Base-by-base conservation (phyloP, 2,329 filamentous ascomycete species). In the Elsinoe perseae region DNA sequence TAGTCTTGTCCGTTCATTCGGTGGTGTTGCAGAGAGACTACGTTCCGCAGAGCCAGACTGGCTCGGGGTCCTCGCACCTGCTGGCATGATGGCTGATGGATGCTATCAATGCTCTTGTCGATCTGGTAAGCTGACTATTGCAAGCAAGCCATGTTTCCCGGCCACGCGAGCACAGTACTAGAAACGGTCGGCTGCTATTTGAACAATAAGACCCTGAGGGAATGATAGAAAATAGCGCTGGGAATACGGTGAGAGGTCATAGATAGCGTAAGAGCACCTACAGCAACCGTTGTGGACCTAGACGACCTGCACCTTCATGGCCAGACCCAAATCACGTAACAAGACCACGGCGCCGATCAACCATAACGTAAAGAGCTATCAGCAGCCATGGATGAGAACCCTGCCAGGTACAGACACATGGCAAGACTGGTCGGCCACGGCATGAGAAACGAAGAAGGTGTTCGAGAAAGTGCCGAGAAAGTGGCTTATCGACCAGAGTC, bases 1-100 rank as follows among this genome's bases (percentile, higher is more conserved):
- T 12, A 78, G 70, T 18, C 69, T 66, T 8, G 73, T 73, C 3
- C 64, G 68, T 60, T 78, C 76, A 56, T 72, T 62, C 6, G 74
- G 68, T 16, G 63, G 59, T n/a, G 61, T 62, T 14, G 57, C 38
- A 2, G 52, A 48, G 14, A 28, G 25, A 27, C 32, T 25, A 16
- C 23, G 10, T 44, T 58, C 46, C 7, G 16, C 16, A 27, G 48
- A 52, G 48, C 48, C 30, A 5, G 18, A 10, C 7, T 12, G 48
- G 18, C 20, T 28, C 14, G 30, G 12, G n/a, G 44, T 30, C 44
- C 16, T 12, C 25, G 12, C 23, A 9, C 25, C 44, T 28, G 7
- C 44, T 12, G 44, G 20, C 44, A 50, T 50, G 44, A 10, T 32
- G 12, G 25, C 27, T 21, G 14, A 20, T 32, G 27, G 14, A 14